Conservation (phyloP, 2,329 filamentous ascomycete species). For the Fusarium praegraminearum region DNA sequence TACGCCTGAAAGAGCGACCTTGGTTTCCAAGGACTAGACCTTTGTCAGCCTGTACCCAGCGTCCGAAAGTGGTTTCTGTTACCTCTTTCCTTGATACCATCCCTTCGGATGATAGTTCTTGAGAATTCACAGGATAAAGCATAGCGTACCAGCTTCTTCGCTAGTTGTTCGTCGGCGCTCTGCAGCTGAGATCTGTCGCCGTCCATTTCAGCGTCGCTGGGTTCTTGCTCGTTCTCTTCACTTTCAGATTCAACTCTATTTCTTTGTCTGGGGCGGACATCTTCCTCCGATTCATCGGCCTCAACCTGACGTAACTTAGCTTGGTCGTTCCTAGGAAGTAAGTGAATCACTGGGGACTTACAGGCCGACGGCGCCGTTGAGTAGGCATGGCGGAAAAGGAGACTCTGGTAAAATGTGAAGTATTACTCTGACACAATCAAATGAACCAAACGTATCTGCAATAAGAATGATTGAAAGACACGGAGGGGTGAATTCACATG, state of each 20-base stretch:
- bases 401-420: neutral
- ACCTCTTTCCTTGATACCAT: conserved; percentile 75
- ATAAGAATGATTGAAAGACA: neutral
- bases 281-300: conserved; percentile 52
- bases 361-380: conserved; percentile 51
- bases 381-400: conserved; percentile 48
- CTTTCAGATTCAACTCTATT: conserved; percentile 49
- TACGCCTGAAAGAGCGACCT: conserved; percentile 76
- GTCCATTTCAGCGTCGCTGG: conserved; percentile 55
- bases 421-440: neutral
- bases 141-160: conserved; percentile 77
- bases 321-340: conserved; percentile 11
- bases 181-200: conserved; percentile 49
- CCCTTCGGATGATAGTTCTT: conserved; percentile 68
- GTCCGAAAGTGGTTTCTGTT: neutral
- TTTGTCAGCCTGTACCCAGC: conserved; percentile 14
- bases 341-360: conserved; percentile 39
- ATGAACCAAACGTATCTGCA: neutral
- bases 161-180: conserved; percentile 64
- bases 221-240: conserved; percentile 49
- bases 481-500: conserved; percentile 14
- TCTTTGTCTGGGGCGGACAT: conserved; percentile 51
- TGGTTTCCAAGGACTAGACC: conserved; percentile 76
- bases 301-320: conserved; percentile 37
- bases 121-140: conserved; percentile 75